Conservation (phyloP, 139 green algal genomes). For the Tetradesmus obliquus region DNA sequence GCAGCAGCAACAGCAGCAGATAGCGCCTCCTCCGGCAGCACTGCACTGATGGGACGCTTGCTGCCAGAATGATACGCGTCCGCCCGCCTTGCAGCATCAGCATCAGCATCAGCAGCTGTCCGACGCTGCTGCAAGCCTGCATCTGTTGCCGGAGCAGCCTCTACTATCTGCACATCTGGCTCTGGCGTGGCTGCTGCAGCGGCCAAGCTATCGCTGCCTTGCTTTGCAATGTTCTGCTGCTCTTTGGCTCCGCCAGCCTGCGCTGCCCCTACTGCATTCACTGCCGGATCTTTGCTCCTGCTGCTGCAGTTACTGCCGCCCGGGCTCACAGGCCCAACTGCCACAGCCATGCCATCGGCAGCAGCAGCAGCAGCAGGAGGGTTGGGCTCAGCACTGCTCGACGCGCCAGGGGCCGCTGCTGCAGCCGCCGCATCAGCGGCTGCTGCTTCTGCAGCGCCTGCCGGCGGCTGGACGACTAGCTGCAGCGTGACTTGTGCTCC, state of each 20-base stretch:
- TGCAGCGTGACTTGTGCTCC: conserved; percentile 22
- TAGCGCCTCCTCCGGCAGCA: not conserved
- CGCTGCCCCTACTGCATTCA: not conserved
- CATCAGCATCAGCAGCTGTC: not conserved
- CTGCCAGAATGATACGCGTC: not conserved
- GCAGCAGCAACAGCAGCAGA: not conserved
- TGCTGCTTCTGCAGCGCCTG: not conserved
- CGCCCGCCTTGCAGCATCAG: not conserved
- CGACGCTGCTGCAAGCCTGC: not conserved
- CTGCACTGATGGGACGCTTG: conserved; percentile 11
- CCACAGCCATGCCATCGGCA: not conserved
- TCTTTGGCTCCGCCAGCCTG: not conserved
- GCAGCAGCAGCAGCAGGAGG: not conserved
- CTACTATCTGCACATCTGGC: not conserved
- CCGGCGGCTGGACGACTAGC: not conserved
- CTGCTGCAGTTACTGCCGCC: not conserved
- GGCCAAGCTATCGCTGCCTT: not conserved
- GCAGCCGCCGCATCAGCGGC: not conserved
- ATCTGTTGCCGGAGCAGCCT: not conserved
- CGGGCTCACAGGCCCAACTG: not conserved
- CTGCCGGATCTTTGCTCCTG: not conserved
- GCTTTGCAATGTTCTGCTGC: not conserved
- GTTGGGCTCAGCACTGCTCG: not conserved
- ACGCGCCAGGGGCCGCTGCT: not conserved
- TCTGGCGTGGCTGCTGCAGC: not conserved